Evolutionary conservation across 352 stramenopile genomes (phyloP).

Genomic region (Globisporangium spiculum): DNA sequence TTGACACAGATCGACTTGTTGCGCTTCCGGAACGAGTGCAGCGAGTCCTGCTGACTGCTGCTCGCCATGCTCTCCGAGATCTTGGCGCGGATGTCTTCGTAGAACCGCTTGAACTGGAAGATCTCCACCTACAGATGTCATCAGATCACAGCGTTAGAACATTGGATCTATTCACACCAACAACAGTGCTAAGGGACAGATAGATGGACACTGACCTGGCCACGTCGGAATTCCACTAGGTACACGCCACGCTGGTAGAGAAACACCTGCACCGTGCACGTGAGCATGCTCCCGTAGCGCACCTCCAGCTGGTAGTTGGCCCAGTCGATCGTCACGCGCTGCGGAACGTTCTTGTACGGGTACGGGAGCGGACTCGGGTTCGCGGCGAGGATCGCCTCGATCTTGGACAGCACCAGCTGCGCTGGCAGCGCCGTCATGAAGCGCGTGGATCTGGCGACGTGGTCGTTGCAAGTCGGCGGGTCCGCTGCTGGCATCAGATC

Average conservation of each 20-base stretch:
- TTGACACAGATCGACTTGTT: slow-evolving; percentile 61
- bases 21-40: slow-evolving; percentile 42
- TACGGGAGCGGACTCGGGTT: slow-evolving; percentile 46
- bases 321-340: slow-evolving; percentile 67
- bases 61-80: slow-evolving; percentile 54
- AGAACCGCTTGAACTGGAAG: slow-evolving; percentile 88
- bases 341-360: slow-evolving; percentile 38
- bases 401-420: slow-evolving; percentile 59
- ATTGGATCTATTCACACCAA: neutral
- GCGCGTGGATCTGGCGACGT: slow-evolving; percentile 65
- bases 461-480: slow-evolving; percentile 54
- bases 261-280: slow-evolving; percentile 79
- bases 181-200: neutral
- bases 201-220: slow-evolving; percentile 34
- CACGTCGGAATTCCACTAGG: slow-evolving; percentile 74
- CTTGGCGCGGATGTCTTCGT: slow-evolving; percentile 69
- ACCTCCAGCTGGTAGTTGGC: slow-evolving; percentile 74
- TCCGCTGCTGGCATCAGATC: slow-evolving; percentile 11
- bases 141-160: neutral
- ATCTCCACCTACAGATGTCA: slow-evolving; percentile 60
- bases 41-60: slow-evolving; percentile 9
- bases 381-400: slow-evolving; percentile 48
- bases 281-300: slow-evolving; percentile 52
- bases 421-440: slow-evolving; percentile 70
- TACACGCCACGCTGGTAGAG: slow-evolving; percentile 80